Evolutionary conservation across 495 filamentous ascomycete genomes (phyloP), one percentile per base, ranked within the genome.

Genomic region (Hyaloscypha hepaticicola): DNA sequence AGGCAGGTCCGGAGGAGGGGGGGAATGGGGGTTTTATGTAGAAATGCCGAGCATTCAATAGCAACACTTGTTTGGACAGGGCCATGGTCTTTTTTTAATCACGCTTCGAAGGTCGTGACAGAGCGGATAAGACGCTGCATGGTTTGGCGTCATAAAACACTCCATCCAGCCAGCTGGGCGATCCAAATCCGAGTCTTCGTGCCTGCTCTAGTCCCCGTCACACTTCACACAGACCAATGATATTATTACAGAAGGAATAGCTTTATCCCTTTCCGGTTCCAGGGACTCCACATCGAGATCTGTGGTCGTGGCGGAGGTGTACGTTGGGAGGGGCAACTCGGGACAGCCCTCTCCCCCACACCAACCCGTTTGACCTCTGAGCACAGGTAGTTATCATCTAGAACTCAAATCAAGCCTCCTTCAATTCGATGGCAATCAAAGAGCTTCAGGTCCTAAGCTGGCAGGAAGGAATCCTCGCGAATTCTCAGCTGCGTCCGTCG

Each of bases 81-180:
- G 60, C 65, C 66, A 68, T n/a, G n/a, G 49, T 68, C 66, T 59
- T 53, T 58, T 66, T 68, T 68, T 60, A 68, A 68, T 68, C 66
- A 68, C 66, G 60, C 60, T 68, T 62, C 63, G 52, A 53, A 45
- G 31, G 61, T 68, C 48, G 65, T 63, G 60, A 56, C 55, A 60
- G 56, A 55, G 55, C 61, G 61, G 61, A 68, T 64, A 63, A 63
- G 61, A 56, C 55, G 58, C 55, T 28, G 66, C 61, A 57, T 38
- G 33, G 45, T 64, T 60, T 64, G 66, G 64, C 64, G 64, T 66
- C 64, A 66, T 66, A 60, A 66, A 64, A 60, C 64, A 38, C 64
- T 60, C 61, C 55, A 58, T 34, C 38, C 12, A 25, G 19, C 29
- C 53, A 52, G 53, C 26, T 59, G 64, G n/a, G 48, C 52, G 58